These are phyloP conservation scores for Dittrichia graveolens DNA, from an alignment of 129 eudicot genomes.

Conservation along the genomic window DNA sequence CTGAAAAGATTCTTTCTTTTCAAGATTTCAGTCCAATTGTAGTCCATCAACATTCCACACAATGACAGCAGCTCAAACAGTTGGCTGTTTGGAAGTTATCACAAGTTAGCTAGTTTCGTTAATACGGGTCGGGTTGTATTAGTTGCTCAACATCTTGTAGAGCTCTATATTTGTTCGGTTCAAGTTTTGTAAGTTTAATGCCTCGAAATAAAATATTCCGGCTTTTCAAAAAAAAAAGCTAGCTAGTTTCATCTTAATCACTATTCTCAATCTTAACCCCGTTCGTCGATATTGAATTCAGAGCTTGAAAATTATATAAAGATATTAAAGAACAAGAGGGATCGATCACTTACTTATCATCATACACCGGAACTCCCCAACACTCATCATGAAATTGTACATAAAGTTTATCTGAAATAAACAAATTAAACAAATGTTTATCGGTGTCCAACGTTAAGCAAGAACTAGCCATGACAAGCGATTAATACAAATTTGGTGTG, in stretches of 20 bases:
- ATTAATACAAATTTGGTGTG: neutral
- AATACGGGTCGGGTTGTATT: no score
- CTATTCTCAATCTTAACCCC: neutral
- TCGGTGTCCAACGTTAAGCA: neutral
- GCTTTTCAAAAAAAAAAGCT: no score
- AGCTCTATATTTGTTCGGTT: no score
- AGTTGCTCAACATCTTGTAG: no score
- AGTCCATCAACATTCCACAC: conserved; percentile 97
- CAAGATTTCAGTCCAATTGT: conserved; percentile 94
- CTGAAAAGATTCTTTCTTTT: conserved; percentile 75
- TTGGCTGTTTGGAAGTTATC: conserved; percentile 50
- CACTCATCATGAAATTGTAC: conserved; percentile 97
- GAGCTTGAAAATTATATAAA: neutral
- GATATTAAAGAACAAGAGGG: conserved; percentile 5
- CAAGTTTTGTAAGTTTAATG: no score
- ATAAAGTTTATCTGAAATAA: conserved; percentile 71
- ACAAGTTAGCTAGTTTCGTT: conserved; percentile 13
- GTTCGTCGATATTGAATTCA: neutral
- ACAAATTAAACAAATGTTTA: neutral
- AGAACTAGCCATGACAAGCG: neutral
- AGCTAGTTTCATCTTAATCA: neutral
- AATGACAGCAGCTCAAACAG: conserved; percentile 88
- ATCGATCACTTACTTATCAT: conserved; percentile 74
- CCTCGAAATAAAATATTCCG: no score
- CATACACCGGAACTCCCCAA: conserved; percentile 99